These are phyloP conservation scores for Brassica cretica DNA, from an alignment of 345 rosid genomes.

Conservation along the genomic window DNA sequence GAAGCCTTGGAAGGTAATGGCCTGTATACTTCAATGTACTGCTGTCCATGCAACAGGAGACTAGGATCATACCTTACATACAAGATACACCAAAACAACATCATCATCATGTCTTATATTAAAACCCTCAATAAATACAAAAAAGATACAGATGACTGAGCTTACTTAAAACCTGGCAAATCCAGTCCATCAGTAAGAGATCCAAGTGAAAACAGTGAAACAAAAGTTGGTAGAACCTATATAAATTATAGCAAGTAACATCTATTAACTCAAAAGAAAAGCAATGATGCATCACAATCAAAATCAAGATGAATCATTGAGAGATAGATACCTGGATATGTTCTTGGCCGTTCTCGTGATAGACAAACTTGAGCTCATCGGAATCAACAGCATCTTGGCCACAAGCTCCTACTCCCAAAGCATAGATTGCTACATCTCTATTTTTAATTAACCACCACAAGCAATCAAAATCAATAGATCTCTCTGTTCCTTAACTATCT, in stretches of 20 bases:
- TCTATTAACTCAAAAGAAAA: not conserved
- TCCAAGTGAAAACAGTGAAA: slow-evolving; percentile 51
- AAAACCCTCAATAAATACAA: not conserved
- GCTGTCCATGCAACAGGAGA: slow-evolving; percentile 89
- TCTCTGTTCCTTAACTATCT: not conserved
- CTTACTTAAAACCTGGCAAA: slow-evolving; percentile 73
- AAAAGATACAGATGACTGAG: not conserved
- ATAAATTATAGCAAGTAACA: not conserved
- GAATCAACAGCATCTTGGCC: slow-evolving; percentile 62
- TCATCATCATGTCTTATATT: not conserved
- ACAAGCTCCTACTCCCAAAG: slow-evolving; percentile 89
- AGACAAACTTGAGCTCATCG: slow-evolving; percentile 73
- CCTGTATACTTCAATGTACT: slow-evolving; percentile 74
- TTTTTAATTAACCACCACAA: not conserved
- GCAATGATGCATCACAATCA: not conserved
- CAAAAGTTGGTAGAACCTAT: slow-evolving; percentile 90
- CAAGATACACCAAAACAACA: slow-evolving; percentile 1
- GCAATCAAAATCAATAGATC: not conserved
- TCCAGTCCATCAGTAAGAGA: slow-evolving; percentile 27
- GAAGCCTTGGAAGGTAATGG: slow-evolving; percentile 70
- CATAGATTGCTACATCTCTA: slow-evolving; percentile 81
- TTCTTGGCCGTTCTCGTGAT: slow-evolving; percentile 69
- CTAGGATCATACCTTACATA: slow-evolving; percentile 62
- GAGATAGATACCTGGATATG: slow-evolving; percentile 61
- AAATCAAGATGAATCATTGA: not conserved